Evolutionary conservation across 106 monocot species (phyloP), one percentile per base, ranked within the genome.

Genomic region (Narthecium ossifragum): DNA sequence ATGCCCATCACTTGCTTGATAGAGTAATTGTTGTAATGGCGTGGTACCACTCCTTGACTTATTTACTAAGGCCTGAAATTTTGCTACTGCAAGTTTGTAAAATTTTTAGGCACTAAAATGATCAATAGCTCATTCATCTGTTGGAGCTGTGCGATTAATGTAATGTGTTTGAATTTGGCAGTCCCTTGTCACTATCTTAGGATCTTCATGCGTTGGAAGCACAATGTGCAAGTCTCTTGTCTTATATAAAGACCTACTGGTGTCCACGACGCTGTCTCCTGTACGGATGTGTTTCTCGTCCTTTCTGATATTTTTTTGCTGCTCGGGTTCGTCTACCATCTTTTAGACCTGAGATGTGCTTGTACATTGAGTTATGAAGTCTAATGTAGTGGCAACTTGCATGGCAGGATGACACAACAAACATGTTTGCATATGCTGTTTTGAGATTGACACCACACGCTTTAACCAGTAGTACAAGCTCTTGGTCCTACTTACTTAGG

Each of bases 371-470:
- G n/a, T n/a, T n/a, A n/a, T n/a, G n/a, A n/a, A n/a, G n/a, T n/a
- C n/a, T n/a, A n/a, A n/a, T n/a, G n/a, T n/a, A n/a, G n/a, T n/a
- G n/a, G n/a, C n/a, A 2, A 20, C 56, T 46, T 43, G 32, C 17
- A 10, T 60, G 59, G 48, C 75, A 96, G 96, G 86, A 84, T 66
- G 90, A 96, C 60, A 90, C 90, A 33, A 30, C 76, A 71, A 90
- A 73, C 43, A 24, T 96, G 26, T 90, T 73, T 52, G 66, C 86
- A 14, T 96, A 90, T 63, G 73, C 83, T 69, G 57, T 83, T 49
- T 53, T 90, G 78, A 90, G 90, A 71, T 76, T 96, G 52, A 90
- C 83, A 64, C 90, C 90, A 22, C 86, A 81, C 64, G 86, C 96
- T 68, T 71, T 96, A 72, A 78, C 84, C 11, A 71, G 73, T 10